Conservation (phyloP, 2,329 filamentous ascomycete species). For the Pseudocercospora macadamiae region DNA sequence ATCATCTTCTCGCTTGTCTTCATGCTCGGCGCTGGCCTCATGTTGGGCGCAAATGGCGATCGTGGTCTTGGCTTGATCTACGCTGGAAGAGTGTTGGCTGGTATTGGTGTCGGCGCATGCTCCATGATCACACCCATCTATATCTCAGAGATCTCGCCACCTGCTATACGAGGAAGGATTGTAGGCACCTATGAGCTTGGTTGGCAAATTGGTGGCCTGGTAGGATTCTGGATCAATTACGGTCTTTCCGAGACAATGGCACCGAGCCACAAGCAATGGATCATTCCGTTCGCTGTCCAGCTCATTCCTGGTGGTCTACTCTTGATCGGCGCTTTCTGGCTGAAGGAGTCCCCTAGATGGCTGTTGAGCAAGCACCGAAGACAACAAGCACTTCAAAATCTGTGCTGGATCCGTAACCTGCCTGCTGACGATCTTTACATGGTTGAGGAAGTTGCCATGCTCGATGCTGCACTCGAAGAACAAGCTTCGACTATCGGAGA, state of each 20-base stretch:
- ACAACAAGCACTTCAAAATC: constrained; percentile 46
- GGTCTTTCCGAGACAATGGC: constrained; percentile 49
- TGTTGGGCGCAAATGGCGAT: constrained; percentile 66
- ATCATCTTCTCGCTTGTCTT: constrained; percentile 66
- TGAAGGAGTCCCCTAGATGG: constrained; percentile 51
- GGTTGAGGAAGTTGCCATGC: constrained; percentile 70
- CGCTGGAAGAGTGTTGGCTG: constrained; percentile 60
- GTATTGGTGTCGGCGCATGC: constrained; percentile 59
- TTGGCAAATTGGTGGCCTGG: constrained; percentile 57
- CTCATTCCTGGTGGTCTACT: constrained; percentile 68
- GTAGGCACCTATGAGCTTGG: constrained; percentile 61
- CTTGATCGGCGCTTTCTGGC: constrained; percentile 46
- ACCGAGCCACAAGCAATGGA: constrained; percentile 49
- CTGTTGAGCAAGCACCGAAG: constrained; percentile 46
- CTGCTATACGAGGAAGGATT: constrained; percentile 61
- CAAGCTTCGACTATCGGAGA: constrained; percentile 65
- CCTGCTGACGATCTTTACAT: constrained; percentile 65
- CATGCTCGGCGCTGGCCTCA: constrained; percentile 70
- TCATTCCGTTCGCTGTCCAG: constrained; percentile 63
- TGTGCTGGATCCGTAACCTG: constrained; percentile 67
- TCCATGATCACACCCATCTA: constrained; percentile 63
- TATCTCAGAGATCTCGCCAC: constrained; percentile 61
- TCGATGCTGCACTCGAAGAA: constrained; percentile 70
- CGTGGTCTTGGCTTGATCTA: constrained; percentile 66
- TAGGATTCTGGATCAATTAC: constrained; percentile 56